phyloP scores from a whole-genome alignment of 1,139 yeast genomes.

The Arxiozyma bovina region DNA sequence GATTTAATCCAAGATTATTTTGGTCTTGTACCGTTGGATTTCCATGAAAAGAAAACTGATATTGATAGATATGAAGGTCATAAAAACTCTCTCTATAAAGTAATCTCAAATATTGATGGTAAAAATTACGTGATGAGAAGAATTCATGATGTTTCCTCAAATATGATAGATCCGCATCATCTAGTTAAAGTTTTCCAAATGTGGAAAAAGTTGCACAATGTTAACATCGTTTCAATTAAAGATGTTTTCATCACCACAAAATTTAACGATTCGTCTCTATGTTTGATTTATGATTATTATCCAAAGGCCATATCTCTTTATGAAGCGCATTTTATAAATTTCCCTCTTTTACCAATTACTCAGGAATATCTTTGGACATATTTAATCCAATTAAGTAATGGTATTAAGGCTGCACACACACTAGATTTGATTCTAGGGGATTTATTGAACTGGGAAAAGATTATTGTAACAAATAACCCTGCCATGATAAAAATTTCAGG shows the following conservation, averaged over 20 bases:
- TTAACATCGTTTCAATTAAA: constrained; percentile 57
- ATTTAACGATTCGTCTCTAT: constrained; percentile 67
- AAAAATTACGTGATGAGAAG: constrained; percentile 67
- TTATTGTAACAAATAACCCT: constrained; percentile 59
- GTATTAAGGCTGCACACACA: constrained; percentile 54
- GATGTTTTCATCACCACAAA: constrained; percentile 87
- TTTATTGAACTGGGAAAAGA: constrained; percentile 52
- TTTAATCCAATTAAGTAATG: constrained; percentile 63
- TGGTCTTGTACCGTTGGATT: constrained; percentile 76
- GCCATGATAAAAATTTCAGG: constrained; percentile 65
- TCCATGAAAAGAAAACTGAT: constrained; percentile 37
- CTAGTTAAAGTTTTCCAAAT: constrained; percentile 39
- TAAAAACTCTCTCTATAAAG: constrained; percentile 64
- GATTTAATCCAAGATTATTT: constrained; percentile 69
- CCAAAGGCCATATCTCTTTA: constrained; percentile 54
- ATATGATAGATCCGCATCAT: constrained; percentile 46
- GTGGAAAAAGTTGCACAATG: constrained; percentile 45
- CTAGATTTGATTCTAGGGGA: constrained; percentile 55
- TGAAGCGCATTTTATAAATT: constrained; percentile 43
- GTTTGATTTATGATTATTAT: constrained; percentile 58
- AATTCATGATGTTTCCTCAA: constrained; percentile 49
- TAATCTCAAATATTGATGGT: constrained; percentile 72
- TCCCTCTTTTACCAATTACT: constrained; percentile 40
- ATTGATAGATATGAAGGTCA: constrained; percentile 49
- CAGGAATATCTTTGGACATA: constrained; percentile 70